A percentile compares a stretch with the other conserved stretches of the same genome.
phyloP scores from a whole-genome alignment of 768 basidiomycete species.

The Mycena alexandri region DNA sequence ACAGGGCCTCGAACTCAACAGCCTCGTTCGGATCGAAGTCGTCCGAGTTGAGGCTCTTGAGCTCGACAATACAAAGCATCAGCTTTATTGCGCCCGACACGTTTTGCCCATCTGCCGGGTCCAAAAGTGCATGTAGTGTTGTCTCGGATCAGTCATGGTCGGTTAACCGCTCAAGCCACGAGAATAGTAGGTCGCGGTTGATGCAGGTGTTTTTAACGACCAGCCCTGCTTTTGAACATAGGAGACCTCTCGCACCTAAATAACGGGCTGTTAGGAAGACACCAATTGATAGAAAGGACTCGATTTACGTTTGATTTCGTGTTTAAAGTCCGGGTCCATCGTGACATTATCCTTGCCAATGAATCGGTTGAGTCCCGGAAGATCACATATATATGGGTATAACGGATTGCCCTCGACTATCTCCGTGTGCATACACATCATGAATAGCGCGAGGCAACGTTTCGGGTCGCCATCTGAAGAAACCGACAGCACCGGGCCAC shows the following conservation, averaged over 20 bases:
- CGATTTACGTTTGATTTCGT: conserved; percentile 8
- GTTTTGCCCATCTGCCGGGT: conserved; percentile 43
- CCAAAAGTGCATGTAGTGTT: conserved; percentile 29
- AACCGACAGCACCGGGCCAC: conserved; percentile 35
- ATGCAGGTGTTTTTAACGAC: conserved; percentile 31
- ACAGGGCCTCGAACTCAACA: conserved; percentile 34
- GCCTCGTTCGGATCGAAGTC: conserved; percentile 38
- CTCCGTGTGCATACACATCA: conserved; percentile 32
- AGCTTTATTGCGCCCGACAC: conserved; percentile 38
- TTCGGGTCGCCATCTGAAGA: conserved; percentile 40
- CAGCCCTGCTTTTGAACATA: conserved; percentile 34
- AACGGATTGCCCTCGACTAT: conserved; percentile 24
- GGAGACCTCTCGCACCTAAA: no score
- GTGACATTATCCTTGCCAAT: conserved; percentile 36
- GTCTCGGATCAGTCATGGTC: conserved; percentile 23
- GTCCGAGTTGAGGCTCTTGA: conserved; percentile 32
- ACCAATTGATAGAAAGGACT: no score
- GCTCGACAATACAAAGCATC: conserved; percentile 38
- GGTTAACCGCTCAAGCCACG: conserved; percentile 18
- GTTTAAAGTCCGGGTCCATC: conserved; percentile 38
- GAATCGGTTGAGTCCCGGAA: conserved; percentile 36
- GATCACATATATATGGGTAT: conserved; percentile 24
- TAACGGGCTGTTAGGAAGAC: no score
- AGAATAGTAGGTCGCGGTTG: conserved; percentile 29
- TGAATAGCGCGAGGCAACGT: conserved; percentile 34